These are phyloP conservation scores for Sporothrix inflata DNA, from an alignment of 2,329 filamentous ascomycete genomes.

Conservation along the genomic window DNA sequence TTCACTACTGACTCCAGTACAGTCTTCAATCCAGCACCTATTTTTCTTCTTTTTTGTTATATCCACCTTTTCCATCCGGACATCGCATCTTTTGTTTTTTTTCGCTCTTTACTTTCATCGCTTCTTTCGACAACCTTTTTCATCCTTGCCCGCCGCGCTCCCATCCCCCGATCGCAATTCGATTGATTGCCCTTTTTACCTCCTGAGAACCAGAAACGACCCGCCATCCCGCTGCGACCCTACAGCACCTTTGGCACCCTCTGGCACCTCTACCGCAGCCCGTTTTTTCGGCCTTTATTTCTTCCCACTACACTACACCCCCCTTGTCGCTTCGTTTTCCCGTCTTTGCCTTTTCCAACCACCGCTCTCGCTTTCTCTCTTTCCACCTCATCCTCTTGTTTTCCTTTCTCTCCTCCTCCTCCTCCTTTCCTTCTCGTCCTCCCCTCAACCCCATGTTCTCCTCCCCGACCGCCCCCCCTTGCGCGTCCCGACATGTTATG, in stretches of 20 bases:
- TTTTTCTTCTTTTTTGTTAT: background rate
- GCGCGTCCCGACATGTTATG: slow-evolving; percentile 52
- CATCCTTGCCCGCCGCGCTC: background rate
- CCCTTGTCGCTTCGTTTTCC: slow-evolving; percentile 16
- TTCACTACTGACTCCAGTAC: slow-evolving; percentile 20
- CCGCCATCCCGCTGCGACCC: slow-evolving; percentile 27
- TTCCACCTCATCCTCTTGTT: background rate
- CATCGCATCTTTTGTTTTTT: slow-evolving; percentile 12
- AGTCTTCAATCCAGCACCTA: slow-evolving; percentile 5
- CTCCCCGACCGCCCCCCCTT: slow-evolving; percentile 20
- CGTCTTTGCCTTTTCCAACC: slow-evolving; percentile 14
- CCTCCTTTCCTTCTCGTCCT: background rate
- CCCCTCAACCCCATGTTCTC: slow-evolving; percentile 28
- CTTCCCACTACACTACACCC: slow-evolving; percentile 20
- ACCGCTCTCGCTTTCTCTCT: background rate
- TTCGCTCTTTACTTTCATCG: slow-evolving; percentile 29
- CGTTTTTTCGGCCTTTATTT: slow-evolving; percentile 19
- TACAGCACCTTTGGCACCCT: slow-evolving; percentile 12
- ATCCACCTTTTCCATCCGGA: background rate
- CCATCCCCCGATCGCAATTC: slow-evolving; percentile 12
- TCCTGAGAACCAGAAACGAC: slow-evolving; percentile 23
- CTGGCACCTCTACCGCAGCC: background rate
- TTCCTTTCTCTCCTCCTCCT: background rate
- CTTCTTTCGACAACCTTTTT: slow-evolving; percentile 11
- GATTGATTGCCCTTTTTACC: slow-evolving; percentile 16